phyloP scores from a whole-genome alignment of 352 stramenopile genomes.

The Phytophthora quininea region DNA sequence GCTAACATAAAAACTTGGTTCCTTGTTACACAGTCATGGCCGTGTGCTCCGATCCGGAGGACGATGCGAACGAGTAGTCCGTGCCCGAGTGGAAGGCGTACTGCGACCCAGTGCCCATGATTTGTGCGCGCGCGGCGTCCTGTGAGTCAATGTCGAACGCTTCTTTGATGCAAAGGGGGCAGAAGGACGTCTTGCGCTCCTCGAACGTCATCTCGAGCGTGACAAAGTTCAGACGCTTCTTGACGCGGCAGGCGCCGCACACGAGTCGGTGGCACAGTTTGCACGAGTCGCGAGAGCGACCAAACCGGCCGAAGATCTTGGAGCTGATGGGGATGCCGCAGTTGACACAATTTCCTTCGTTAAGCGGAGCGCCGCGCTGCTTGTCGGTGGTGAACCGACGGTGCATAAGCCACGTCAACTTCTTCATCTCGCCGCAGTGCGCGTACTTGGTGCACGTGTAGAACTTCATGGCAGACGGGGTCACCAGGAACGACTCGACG shows the following conservation, averaged over 20 bases:
- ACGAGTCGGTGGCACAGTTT: conserved; percentile 42
- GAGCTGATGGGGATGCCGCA: conserved; percentile 39
- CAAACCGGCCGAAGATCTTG: conserved; percentile 40
- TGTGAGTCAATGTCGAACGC: conserved; percentile 37
- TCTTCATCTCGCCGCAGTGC: conserved; percentile 48
- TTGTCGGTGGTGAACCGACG: conserved; percentile 31
- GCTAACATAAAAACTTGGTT: neutral
- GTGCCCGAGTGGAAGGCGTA: conserved; percentile 34
- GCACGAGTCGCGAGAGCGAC: conserved; percentile 38
- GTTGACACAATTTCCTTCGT: conserved; percentile 36
- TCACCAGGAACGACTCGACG: conserved; percentile 35
- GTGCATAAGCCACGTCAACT: conserved; percentile 49
- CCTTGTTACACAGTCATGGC: conserved; percentile 2
- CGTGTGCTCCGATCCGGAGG: conserved; percentile 30
- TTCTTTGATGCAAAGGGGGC: conserved; percentile 41
- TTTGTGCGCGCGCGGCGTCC: conserved; percentile 36
- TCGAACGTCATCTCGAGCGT: conserved; percentile 45
- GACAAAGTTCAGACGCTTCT: conserved; percentile 44
- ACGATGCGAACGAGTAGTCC: conserved; percentile 41
- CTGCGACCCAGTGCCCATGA: conserved; percentile 29
- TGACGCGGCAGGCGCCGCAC: conserved; percentile 40
- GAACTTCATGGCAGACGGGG: conserved; percentile 37
- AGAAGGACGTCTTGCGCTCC: conserved; percentile 43
- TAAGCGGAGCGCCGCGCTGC: conserved; percentile 24
- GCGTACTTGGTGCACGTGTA: conserved; percentile 38